These are phyloP conservation scores for Pichia insulana DNA, from an alignment of 805 yeast genomes.

Conservation along the genomic window DNA sequence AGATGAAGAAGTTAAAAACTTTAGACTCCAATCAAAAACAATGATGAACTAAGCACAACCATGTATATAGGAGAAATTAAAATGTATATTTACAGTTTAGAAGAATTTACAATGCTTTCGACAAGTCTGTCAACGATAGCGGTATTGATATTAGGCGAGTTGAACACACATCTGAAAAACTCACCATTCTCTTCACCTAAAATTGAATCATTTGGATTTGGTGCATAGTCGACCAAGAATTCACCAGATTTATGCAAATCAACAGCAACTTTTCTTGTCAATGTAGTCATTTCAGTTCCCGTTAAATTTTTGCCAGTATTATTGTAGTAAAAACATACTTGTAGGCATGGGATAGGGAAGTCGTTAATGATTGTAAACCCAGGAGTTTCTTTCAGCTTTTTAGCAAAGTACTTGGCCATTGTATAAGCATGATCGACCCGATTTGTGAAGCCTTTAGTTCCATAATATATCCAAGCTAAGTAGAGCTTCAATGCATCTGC, in stretches of 20 bases:
- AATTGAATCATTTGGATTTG: constrained; percentile 41
- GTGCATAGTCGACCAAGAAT: constrained; percentile 72
- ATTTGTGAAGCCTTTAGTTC: constrained; percentile 51
- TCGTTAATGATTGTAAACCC: constrained; percentile 50
- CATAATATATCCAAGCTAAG: constrained; percentile 76
- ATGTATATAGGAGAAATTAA: background rate
- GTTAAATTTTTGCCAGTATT: constrained; percentile 25
- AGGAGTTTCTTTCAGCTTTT: constrained; percentile 27
- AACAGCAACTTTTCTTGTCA: constrained; percentile 55
- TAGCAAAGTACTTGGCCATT: constrained; percentile 55
- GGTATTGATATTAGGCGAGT: constrained; percentile 51
- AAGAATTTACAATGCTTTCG: constrained; percentile 25
- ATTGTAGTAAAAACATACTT: constrained; percentile 71
- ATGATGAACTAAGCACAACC: constrained; percentile 9
- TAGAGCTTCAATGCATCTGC: constrained; percentile 75
- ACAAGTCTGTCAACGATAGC: constrained; percentile 38
- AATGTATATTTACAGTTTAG: background rate
- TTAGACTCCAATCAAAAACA: constrained; percentile 45
- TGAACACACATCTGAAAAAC: constrained; percentile 78
- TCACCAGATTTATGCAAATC: constrained; percentile 53
- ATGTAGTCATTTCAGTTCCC: constrained; percentile 37
- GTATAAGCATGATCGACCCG: constrained; percentile 68
- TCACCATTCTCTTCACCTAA: constrained; percentile 49
- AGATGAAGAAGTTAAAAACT: constrained; percentile 60
- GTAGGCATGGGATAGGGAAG: constrained; percentile 66